A percentile compares a stretch with the other conserved stretches of the same genome.
Evolutionary conservation across 225 moss, liverwort and hornwort species (phyloP).

Genomic region (Lunularia cruciata): DNA sequence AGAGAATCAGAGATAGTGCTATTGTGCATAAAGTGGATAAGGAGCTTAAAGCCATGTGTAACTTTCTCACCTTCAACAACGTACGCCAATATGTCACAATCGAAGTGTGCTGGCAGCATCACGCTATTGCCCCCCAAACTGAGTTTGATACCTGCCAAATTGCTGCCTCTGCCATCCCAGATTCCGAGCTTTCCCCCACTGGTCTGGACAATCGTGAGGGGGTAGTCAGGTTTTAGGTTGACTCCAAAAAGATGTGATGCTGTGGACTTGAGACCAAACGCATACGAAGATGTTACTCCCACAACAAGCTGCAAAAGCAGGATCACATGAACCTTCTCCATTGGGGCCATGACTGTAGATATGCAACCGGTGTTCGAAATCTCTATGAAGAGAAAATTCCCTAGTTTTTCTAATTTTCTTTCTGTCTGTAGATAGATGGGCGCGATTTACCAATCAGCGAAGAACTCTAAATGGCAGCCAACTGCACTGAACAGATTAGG

Average conservation of each 20-base stretch:
- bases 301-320: conserved; percentile 16
- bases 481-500: too few species aligned
- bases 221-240: conserved; percentile 23
- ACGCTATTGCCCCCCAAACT: conserved; percentile 13
- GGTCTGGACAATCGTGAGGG: conserved; percentile 1
- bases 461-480: conserved; percentile 11
- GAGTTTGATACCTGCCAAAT: conserved; percentile 6
- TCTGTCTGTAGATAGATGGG: neutral
- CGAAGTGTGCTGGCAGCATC: conserved; percentile 23
- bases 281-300: neutral
- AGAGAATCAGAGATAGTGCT: too few species aligned
- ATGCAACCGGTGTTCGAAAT: neutral
- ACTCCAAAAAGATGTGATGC: neutral
- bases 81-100: conserved; percentile 13
- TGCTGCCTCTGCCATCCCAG: conserved; percentile 19
- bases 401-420: conserved; percentile 2
- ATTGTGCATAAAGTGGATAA: too few species aligned
- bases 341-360: neutral
- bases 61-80: neutral
- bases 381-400: neutral
- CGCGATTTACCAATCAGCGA: neutral
- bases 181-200: conserved; percentile 14
- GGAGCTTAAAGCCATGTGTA: too few species aligned
- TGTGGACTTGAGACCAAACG: conserved; percentile 8
- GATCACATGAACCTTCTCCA: neutral